Conservation (phyloP, 2,329 filamentous ascomycete genomes). For the Alternaria alternata region DNA sequence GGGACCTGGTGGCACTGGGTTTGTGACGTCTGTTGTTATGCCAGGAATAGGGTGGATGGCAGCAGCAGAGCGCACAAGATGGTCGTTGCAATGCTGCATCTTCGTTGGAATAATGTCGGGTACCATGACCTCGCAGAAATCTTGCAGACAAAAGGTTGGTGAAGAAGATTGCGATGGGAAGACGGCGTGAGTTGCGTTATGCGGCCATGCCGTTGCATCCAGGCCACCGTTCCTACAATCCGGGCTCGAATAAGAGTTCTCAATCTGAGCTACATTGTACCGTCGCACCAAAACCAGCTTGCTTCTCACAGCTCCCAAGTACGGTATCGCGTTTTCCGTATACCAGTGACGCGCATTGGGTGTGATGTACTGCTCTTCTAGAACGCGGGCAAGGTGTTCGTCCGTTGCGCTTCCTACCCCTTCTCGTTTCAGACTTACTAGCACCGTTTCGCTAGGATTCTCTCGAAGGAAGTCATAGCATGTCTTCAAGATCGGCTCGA, state of each 20-base stretch:
- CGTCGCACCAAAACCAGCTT: slow-evolving; percentile 86
- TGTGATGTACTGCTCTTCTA: slow-evolving; percentile 74
- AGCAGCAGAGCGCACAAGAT: slow-evolving; percentile 73
- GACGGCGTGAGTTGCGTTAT: slow-evolving; percentile 82
- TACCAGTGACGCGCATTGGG: slow-evolving; percentile 73
- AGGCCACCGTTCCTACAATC: slow-evolving; percentile 53
- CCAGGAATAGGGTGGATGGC: slow-evolving; percentile 51
- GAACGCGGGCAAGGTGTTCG: slow-evolving; percentile 75
- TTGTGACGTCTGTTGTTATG: slow-evolving; percentile 47
- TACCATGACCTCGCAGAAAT: slow-evolving; percentile 89
- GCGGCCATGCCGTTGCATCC: slow-evolving; percentile 75
- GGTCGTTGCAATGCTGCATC: slow-evolving; percentile 74
- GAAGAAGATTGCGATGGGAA: slow-evolving; percentile 63
- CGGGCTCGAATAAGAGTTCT: neutral
- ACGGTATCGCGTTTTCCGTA: slow-evolving; percentile 75
- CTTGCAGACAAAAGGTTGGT: slow-evolving; percentile 76
- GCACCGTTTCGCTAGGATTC: slow-evolving; percentile 81
- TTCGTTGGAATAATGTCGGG: slow-evolving; percentile 81
- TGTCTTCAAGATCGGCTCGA: slow-evolving; percentile 74
- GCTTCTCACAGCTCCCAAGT: slow-evolving; percentile 78
- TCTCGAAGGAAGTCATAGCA: slow-evolving; percentile 77
- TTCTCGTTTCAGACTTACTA: slow-evolving; percentile 91
- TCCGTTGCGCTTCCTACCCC: slow-evolving; percentile 83
- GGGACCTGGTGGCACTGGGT: slow-evolving; percentile 62
- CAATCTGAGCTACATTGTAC: slow-evolving; percentile 64